A percentile compares a stretch with the other conserved stretches of the same genome.
Evolutionary conservation across 345 rosid species (phyloP).

Genomic region (Murraya paniculata): DNA sequence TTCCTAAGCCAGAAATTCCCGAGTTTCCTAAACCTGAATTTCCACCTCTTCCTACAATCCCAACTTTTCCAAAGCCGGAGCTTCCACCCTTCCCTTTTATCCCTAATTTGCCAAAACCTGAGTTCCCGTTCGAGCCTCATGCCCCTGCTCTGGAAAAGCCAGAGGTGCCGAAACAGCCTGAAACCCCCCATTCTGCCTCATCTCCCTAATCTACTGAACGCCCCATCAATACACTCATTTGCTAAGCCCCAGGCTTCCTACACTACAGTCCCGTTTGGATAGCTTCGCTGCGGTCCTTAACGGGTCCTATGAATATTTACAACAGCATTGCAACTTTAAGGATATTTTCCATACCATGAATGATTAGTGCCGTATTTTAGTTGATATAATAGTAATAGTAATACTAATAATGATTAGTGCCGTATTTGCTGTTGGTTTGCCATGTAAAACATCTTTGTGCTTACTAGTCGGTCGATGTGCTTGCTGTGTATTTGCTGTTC

Average conservation of each 20-base stretch:
- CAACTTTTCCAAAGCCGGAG: conserved; percentile 16
- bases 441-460: neutral
- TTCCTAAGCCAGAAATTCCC: conserved; percentile 6
- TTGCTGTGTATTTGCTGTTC: neutral
- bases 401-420: too few relatives aligned
- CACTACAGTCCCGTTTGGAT: too few relatives aligned
- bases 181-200: neutral
- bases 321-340: neutral
- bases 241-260: conserved; percentile 9
- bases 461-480: neutral
- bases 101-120: neutral
- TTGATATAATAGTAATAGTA: too few relatives aligned
- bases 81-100: neutral
- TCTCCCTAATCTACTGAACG: too few relatives aligned
- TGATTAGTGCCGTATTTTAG: neutral
- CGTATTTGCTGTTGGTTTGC: neutral
- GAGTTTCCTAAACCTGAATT: conserved; percentile 13
- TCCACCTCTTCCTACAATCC: conserved; percentile 1
- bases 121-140: neutral
- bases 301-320: too few relatives aligned
- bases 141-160: neutral
- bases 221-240: conserved; percentile 4
- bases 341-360: neutral
- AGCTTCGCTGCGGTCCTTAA: too few relatives aligned
- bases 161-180: neutral